phyloP scores from a whole-genome alignment of 2,329 filamentous ascomycete species.

The Biscogniauxia mediterranea region DNA sequence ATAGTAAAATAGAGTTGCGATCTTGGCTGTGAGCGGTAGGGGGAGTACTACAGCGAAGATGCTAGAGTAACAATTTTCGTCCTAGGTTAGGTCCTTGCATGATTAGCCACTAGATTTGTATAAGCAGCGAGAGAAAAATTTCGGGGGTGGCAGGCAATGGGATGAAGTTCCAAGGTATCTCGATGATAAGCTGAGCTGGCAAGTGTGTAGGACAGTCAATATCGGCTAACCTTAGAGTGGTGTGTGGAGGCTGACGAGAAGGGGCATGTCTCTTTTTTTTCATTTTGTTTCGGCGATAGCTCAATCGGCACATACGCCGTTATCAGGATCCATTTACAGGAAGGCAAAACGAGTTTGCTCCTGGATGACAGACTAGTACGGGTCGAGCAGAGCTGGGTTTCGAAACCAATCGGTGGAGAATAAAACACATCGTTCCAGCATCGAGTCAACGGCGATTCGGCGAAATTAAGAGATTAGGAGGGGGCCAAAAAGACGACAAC shows the following conservation, averaged over 20 bases:
- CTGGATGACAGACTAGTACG: constrained; percentile 14
- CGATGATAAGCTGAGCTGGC: constrained; percentile 2
- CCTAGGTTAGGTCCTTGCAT: not conserved
- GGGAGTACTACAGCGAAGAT: not conserved
- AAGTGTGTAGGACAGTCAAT: constrained; percentile 20
- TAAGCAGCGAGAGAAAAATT: not conserved
- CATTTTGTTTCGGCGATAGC: not conserved
- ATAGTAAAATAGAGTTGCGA: not conserved
- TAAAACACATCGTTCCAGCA: constrained; percentile 14
- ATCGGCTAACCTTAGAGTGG: constrained; percentile 13
- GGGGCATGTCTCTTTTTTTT: too few species aligned
- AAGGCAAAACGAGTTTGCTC: constrained; percentile 8
- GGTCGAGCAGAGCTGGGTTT: constrained; percentile 17
- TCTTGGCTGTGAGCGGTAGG: not conserved
- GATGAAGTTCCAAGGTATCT: not conserved
- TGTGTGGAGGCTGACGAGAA: constrained; percentile 16
- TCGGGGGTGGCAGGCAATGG: not conserved
- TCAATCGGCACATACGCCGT: constrained; percentile 12
- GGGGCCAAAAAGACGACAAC: constrained; percentile 13
- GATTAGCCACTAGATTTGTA: not conserved
- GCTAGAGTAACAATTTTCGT: not conserved
- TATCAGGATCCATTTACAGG: constrained; percentile 19
- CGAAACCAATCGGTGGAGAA: constrained; percentile 19
- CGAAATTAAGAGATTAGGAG: constrained; percentile 23
- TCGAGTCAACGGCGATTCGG: constrained; percentile 20